These are phyloP conservation scores for Cadophora luteo-olivacea DNA, from an alignment of 2,329 filamentous ascomycete genomes.

Conservation along the genomic window DNA sequence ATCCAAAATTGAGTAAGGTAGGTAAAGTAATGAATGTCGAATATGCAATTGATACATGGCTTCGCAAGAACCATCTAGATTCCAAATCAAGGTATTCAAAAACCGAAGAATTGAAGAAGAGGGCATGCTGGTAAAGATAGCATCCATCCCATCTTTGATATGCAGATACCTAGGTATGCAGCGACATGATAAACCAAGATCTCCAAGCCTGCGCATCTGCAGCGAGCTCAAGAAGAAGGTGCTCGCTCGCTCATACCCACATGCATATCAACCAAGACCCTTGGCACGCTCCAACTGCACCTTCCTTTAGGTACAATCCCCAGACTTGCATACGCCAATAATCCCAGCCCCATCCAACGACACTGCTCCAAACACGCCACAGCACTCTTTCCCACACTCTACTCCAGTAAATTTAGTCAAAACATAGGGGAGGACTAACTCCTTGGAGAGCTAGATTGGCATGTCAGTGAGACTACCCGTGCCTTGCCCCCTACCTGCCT, in stretches of 20 bases:
- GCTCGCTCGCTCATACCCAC: too few species aligned
- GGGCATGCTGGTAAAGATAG: too few species aligned
- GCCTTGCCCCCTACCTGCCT: neutral
- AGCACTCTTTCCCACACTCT: neutral
- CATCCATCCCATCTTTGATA: constrained; percentile 10
- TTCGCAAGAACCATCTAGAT: neutral
- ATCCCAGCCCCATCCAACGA: neutral
- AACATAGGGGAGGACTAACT: constrained; percentile 11
- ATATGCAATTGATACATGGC: neutral
- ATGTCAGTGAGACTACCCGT: constrained; percentile 1
- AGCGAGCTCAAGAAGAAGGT: neutral
- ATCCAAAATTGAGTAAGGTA: too few species aligned
- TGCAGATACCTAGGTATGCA: too few species aligned
- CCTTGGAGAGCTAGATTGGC: neutral
- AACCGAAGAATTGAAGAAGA: too few species aligned
- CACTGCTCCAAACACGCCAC: neutral
- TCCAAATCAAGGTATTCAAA: too few species aligned
- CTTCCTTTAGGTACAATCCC: neutral
- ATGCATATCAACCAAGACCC: neutral
- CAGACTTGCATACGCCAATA: neutral
- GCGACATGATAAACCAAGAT: too few species aligned
- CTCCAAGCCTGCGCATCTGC: too few species aligned
- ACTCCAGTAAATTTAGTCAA: too few species aligned
- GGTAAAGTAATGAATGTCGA: too few species aligned
- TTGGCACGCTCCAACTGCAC: neutral